These are phyloP conservation scores for Prunus armeniaca DNA, from an alignment of 306 rosid genomes.

Conservation along the genomic window DNA sequence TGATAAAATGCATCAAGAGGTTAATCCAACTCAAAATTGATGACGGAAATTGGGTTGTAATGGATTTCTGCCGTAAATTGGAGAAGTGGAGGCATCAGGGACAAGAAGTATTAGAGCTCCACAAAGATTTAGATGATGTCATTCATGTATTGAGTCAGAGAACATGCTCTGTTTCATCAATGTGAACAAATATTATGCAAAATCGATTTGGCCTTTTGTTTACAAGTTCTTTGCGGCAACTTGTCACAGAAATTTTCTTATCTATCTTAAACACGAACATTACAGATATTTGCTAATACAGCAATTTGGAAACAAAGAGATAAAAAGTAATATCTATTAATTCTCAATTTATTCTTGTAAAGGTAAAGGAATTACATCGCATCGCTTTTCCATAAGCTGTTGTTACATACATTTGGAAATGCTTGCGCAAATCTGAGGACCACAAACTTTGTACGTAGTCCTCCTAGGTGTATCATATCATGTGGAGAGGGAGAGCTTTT, in stretches of 20 bases:
- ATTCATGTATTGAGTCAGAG: slow-evolving; percentile 21
- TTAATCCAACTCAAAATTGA: slow-evolving; percentile 29
- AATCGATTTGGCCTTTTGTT: neutral
- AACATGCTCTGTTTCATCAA: slow-evolving; percentile 1
- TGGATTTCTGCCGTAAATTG: slow-evolving; percentile 34
- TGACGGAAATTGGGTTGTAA: slow-evolving; percentile 11
- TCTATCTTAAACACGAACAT: neutral
- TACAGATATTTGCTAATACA: neutral
- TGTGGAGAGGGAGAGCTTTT: slow-evolving; percentile 33
- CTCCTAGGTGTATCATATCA: slow-evolving; percentile 28
- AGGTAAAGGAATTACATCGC: neutral
- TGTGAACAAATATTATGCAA: neutral
- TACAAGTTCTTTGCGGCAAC: neutral
- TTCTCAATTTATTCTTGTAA: slow-evolving; percentile 30
- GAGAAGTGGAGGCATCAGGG: slow-evolving; percentile 39
- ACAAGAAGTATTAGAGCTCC: slow-evolving; percentile 15
- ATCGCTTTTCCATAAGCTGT: slow-evolving; percentile 17
- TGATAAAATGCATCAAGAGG: slow-evolving; percentile 34
- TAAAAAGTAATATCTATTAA: slow-evolving; percentile 4
- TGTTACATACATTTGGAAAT: slow-evolving; percentile 10
- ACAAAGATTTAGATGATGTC: slow-evolving; percentile 23
- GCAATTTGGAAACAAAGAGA: neutral
- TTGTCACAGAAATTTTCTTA: neutral
- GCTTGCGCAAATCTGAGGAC: slow-evolving; percentile 7
- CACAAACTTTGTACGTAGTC: slow-evolving; percentile 21